Conservation (phyloP, 352 stramenopile species). For the Elongisporangium prolatum region DNA sequence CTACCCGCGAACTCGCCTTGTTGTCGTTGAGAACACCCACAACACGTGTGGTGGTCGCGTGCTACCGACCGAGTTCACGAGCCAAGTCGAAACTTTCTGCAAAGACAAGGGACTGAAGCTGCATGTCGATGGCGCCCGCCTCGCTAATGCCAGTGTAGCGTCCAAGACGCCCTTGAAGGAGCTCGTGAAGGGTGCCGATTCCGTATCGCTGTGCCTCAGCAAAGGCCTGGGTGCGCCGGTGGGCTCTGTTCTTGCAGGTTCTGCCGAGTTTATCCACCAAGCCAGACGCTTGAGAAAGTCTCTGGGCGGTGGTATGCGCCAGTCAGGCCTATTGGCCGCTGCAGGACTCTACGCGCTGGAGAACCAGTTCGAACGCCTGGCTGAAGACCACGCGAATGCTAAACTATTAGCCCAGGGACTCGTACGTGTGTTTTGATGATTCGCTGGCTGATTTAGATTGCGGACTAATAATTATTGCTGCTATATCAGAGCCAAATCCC, state of each 20-base stretch:
- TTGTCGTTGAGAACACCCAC: constrained; percentile 98
- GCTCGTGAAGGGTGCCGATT: constrained; percentile 85
- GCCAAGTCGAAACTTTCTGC: constrained; percentile 65
- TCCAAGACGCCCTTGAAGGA: constrained; percentile 58
- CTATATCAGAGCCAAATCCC: constrained; percentile 33
- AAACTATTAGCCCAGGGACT: constrained; percentile 63
- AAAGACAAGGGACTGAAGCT: constrained; percentile 79
- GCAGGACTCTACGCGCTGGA: constrained; percentile 90
- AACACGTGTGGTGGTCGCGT: constrained; percentile 94
- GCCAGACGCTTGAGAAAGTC: constrained; percentile 93
- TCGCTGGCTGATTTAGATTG: too few relatives aligned
- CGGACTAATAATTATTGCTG: too few relatives aligned
- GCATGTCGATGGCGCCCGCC: constrained; percentile 94
- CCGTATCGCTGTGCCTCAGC: constrained; percentile 93
- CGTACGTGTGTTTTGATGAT: constrained; percentile 6
- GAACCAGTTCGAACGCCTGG: constrained; percentile 82
- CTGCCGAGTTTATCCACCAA: constrained; percentile 84
- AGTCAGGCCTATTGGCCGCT: constrained; percentile 91
- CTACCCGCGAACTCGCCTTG: constrained; percentile 82
- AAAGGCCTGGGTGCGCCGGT: constrained; percentile 95
- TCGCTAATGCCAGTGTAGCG: constrained; percentile 94
- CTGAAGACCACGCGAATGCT: constrained; percentile 79
- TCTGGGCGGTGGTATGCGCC: constrained; percentile 96
- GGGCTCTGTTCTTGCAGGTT: constrained; percentile 92
- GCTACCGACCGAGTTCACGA: constrained; percentile 83